Evolutionary conservation across 106 monocot species (phyloP).

Genomic region (Hemerocallis citrina): DNA sequence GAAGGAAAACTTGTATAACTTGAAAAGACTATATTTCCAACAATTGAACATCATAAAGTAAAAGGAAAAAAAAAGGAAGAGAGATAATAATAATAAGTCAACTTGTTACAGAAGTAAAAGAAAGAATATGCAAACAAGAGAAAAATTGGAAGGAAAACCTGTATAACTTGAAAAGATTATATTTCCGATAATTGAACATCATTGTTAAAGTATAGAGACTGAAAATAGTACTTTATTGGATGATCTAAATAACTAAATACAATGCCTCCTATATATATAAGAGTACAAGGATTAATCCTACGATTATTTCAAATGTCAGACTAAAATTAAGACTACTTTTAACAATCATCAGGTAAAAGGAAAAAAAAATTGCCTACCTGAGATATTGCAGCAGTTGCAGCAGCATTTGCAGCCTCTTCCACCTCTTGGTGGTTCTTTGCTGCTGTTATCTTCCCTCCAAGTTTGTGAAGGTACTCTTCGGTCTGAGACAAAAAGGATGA

Average conservation of each 20-base stretch:
- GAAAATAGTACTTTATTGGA: no score
- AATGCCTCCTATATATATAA: no score
- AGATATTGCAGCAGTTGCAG: slow-evolving; percentile 67
- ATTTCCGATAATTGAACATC: no score
- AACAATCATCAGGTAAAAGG: neutral
- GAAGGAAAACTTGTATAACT: no score
- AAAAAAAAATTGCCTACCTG: slow-evolving; percentile 39
- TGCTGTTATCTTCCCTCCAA: slow-evolving; percentile 93
- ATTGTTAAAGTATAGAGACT: no score
- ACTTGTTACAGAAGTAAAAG: neutral
- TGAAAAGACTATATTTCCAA: no score
- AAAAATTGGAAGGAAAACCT: neutral
- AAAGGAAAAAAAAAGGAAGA: neutral
- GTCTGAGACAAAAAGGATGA: slow-evolving; percentile 96
- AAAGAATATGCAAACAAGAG: neutral
- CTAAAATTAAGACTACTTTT: no score
- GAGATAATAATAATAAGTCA: neutral
- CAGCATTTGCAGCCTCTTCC: slow-evolving; percentile 86
- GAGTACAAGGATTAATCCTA: no score
- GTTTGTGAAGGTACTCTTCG: slow-evolving; percentile 91
- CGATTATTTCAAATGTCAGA: no score
- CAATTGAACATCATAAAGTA: no score
- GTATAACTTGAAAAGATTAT: no score
- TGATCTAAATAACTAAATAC: no score
- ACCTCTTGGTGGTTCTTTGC: slow-evolving; percentile 86